Percentiles rank a stretch among this genome's conserved stretches.
phyloP scores from a whole-genome alignment of 2,329 filamentous ascomycete genomes.

The Cladophialophora yegresii region DNA sequence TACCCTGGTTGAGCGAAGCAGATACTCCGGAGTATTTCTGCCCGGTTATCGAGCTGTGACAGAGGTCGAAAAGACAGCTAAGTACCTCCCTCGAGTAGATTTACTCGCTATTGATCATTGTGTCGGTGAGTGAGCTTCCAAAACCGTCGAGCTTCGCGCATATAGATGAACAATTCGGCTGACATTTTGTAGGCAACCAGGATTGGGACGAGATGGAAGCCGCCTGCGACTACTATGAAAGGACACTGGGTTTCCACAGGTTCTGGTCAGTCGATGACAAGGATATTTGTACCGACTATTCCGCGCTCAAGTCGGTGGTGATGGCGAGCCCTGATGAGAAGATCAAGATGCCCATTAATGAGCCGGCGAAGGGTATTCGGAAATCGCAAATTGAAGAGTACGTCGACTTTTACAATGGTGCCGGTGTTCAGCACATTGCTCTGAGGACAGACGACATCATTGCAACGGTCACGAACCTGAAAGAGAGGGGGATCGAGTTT shows the following conservation, averaged over 20 bases:
- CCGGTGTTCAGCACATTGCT: conserved; percentile 92
- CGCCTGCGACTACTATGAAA: conserved; percentile 75
- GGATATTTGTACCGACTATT: conserved; percentile 90
- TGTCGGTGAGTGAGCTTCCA: conserved; percentile 59
- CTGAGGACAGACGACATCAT: conserved; percentile 81
- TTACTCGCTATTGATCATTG: conserved; percentile 88
- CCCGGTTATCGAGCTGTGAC: conserved; percentile 70
- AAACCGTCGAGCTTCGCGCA: not conserved
- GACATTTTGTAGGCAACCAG: conserved; percentile 62
- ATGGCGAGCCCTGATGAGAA: conserved; percentile 82
- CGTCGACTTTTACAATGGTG: conserved; percentile 83
- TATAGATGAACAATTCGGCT: not conserved
- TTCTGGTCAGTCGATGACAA: conserved; percentile 97
- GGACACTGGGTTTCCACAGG: conserved; percentile 86
- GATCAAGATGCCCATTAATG: conserved; percentile 99
- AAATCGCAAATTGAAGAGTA: conserved; percentile 94
- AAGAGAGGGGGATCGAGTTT: conserved; percentile 87
- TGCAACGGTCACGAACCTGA: conserved; percentile 71
- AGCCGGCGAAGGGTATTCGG: conserved; percentile 86
- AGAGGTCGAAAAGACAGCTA: conserved; percentile 49
- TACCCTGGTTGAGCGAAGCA: conserved; percentile 74
- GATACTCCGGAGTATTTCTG: conserved; percentile 75
- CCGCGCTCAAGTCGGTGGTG: conserved; percentile 82
- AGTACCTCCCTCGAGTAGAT: conserved; percentile 62
- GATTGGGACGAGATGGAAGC: conserved; percentile 85